A percentile compares a stretch with the other conserved stretches of the same genome.
These are phyloP conservation scores for Penicillium olsonii DNA, from an alignment of 2,329 filamentous ascomycete species.

Conservation along the genomic window DNA sequence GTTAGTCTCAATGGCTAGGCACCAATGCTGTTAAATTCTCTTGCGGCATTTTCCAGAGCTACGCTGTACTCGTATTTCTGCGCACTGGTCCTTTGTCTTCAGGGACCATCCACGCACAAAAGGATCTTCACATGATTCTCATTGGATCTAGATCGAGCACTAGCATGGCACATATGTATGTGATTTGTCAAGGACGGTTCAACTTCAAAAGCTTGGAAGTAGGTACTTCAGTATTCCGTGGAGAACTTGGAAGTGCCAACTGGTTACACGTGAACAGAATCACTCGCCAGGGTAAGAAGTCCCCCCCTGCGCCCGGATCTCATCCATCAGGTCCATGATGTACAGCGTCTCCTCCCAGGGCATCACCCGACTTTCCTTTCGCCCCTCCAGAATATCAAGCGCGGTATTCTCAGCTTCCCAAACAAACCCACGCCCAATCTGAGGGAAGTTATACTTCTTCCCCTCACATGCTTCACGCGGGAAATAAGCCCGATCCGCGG, in stretches of 20 bases:
- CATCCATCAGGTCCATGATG: constrained; percentile 2
- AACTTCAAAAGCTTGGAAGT: background rate
- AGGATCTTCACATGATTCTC: background rate
- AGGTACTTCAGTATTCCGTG: too few relatives aligned
- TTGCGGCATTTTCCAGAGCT: constrained; percentile 17
- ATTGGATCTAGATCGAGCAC: background rate
- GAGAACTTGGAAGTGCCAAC: too few relatives aligned
- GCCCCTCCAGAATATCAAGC: background rate
- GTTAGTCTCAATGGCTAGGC: too few relatives aligned
- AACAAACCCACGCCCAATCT: background rate
- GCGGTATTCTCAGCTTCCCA: constrained; percentile 1
- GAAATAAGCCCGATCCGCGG: constrained; percentile 1
- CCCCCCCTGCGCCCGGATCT: background rate
- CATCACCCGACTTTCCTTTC: constrained; percentile 1
- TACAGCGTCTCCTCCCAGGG: background rate
- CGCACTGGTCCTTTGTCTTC: background rate
- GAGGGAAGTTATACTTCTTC: background rate
- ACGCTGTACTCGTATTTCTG: too few relatives aligned
- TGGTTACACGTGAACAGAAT: too few relatives aligned
- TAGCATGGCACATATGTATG: background rate
- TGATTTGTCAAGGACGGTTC: background rate
- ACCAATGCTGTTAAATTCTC: too few relatives aligned
- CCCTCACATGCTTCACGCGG: background rate
- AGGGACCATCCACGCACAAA: background rate
- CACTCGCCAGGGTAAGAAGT: constrained; percentile 2